These are phyloP conservation scores for Populus trichocarpa DNA, from an alignment of 441 rosid species.

Conservation along the genomic window DNA sequence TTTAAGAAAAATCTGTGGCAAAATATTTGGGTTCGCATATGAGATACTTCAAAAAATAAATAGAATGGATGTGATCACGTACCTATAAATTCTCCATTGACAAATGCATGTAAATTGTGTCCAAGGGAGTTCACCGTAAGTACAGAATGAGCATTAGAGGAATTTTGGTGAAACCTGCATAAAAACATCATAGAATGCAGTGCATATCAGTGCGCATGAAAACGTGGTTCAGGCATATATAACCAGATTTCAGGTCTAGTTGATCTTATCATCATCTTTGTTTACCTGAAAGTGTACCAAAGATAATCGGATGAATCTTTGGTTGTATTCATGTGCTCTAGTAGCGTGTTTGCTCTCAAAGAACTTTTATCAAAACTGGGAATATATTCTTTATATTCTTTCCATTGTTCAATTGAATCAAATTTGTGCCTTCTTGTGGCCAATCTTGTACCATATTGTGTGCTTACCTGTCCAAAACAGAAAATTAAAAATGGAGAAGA, in stretches of 20 bases:
- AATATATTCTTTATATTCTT: background rate
- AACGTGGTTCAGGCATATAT: background rate
- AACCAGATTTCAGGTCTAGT: background rate
- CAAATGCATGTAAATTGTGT: background rate
- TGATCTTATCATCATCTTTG: background rate
- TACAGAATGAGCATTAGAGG: background rate
- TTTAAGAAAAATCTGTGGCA: background rate
- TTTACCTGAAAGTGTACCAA: conserved; percentile 1
- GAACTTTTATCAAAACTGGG: background rate
- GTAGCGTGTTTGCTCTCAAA: background rate
- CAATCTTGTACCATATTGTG: background rate
- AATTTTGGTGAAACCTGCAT: background rate
- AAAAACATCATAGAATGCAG: background rate
- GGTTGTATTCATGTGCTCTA: conserved; percentile 1
- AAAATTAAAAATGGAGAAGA: background rate
- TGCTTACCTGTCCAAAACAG: background rate
- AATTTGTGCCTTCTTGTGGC: background rate
- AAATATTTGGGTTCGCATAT: no score
- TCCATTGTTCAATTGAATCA: background rate
- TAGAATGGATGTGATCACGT: background rate
- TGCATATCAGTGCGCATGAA: background rate
- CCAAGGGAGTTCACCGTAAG: conserved; percentile 1
- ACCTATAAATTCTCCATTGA: background rate
- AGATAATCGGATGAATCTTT: background rate
- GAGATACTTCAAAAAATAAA: no score